Base-by-base conservation (phyloP, 139 green algal species). In the Astrephomene gubernaculifera region DNA sequence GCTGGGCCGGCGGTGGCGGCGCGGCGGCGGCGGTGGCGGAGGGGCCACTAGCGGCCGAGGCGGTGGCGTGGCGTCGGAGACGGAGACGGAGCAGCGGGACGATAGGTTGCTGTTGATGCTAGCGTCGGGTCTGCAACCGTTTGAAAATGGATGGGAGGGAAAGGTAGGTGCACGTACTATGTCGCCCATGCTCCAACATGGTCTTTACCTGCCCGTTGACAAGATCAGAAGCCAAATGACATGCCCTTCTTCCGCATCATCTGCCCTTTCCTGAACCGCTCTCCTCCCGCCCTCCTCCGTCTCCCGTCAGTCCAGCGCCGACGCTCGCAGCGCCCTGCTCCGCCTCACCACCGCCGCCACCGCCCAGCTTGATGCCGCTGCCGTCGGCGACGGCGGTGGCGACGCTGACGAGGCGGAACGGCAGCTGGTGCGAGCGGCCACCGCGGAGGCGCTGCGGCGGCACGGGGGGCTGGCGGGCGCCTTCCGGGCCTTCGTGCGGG, bases 401-500 rank as follows among this genome's bases (percentile, higher is more conserved):
- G 25, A 36, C 24, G 14, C 70, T 38, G 41, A 44, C 27, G 43
- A 27, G 8, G 6, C 7, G 4, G 33, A n/a, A 45, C 71, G 25
- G 63, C 27, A 43, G 78, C 78, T 84, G 61, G 78, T 84, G 63
- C 60, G 78, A 21, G 78, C 64, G 61, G 78, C 78, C 2, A 84
- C 78, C 9, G 33, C n/a, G 78, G 63, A 67, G 78, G 78, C 25
- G 78, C 22, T 84, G 61, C 14, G 31, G 31, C 63, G 33, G 78
- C 78, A 84, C 35, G 78, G 78, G 21, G 78, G 78, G 3, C 19
- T 84, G 78, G 31, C 22, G 43, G 33, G 63, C 10, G 78, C 78
- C 25, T 41, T 57, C 41, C 27, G 27, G 17, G 78, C 78, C 8
- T 84, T 84, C 36, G 60, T 52, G 24, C n/a, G 9, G 4, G 63